Conservation (phyloP, 331 rosid genomes). For the Saraca asoca region DNA sequence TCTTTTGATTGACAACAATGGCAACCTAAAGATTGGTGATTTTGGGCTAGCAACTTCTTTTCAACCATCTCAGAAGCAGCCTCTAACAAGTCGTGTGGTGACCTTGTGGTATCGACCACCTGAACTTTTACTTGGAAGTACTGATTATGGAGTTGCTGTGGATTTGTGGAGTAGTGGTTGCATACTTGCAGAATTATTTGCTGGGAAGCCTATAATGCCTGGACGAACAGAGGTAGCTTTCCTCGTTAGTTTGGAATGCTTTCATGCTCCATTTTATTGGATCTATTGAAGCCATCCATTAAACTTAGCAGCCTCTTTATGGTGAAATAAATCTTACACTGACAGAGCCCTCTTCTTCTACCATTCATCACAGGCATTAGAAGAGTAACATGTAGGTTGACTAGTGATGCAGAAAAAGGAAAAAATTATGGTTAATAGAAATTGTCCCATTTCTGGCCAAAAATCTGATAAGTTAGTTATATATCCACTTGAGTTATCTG, state of each 20-base stretch:
- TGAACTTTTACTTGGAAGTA: constrained; percentile 83
- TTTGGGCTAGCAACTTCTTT: constrained; percentile 78
- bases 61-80: constrained; percentile 55
- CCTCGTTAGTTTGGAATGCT: constrained; percentile 22
- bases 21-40: constrained; percentile 80
- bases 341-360: not conserved
- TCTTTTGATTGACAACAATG: constrained; percentile 67
- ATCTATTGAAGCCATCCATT: constrained; percentile 15
- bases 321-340: constrained; percentile 10
- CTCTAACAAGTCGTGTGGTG: constrained; percentile 85
- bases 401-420: constrained; percentile 15
- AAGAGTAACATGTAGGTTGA: constrained; percentile 24
- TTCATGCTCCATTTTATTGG: constrained; percentile 27
- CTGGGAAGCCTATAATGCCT: constrained; percentile 88
- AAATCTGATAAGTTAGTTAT: constrained; percentile 16
- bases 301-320: constrained; percentile 17
- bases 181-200: constrained; percentile 78
- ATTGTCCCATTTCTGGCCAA: constrained; percentile 26
- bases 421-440: not conserved
- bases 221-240: constrained; percentile 85
- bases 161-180: constrained; percentile 97
- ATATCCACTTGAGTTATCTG: constrained; percentile 29
- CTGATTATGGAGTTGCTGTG: constrained; percentile 73
- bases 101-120: constrained; percentile 95
- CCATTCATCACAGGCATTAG: constrained; percentile 18